A percentile compares a stretch with the other conserved stretches of the same genome.
phyloP scores from a whole-genome alignment of 2,329 filamentous ascomycete genomes.

The Colletotrichum noveboracense region DNA sequence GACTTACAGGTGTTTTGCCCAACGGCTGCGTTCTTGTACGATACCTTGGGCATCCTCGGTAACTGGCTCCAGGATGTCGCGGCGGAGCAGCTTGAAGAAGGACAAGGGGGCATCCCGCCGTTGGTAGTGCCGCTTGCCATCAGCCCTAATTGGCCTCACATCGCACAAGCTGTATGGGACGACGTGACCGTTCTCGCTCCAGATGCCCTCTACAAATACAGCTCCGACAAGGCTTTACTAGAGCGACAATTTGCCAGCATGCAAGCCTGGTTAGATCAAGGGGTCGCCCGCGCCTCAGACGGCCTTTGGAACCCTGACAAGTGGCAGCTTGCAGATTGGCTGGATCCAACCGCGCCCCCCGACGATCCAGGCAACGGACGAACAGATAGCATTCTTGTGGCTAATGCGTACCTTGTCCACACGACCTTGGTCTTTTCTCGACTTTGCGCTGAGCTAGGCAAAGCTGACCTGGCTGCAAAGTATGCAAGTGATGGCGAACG shows the following conservation, averaged over 20 bases:
- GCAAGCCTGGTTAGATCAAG: constrained; percentile 9
- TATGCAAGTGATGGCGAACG: neutral
- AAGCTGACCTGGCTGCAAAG: neutral
- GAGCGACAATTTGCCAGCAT: constrained; percentile 9
- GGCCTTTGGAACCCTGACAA: constrained; percentile 12
- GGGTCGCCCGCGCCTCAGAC: constrained; percentile 10
- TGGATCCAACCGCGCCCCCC: constrained; percentile 11
- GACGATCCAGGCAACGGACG: constrained; percentile 11
- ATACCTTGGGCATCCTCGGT: constrained; percentile 6
- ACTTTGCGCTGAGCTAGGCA: neutral
- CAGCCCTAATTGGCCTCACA: constrained; percentile 18
- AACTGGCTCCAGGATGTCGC: constrained; percentile 15
- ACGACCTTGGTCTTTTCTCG: neutral
- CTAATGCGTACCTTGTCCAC: constrained; percentile 10
- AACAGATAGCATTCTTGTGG: constrained; percentile 3
- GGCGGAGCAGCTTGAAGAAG: constrained; percentile 22
- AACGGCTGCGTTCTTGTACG: constrained; percentile 11
- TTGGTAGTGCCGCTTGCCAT: constrained; percentile 34
- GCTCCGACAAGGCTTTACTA: constrained; percentile 1
- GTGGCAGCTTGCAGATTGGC: constrained; percentile 16
- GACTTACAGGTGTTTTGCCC: constrained; percentile 12
- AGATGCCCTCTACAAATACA: constrained; percentile 1
- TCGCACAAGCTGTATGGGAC: constrained; percentile 16
- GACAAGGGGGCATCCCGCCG: constrained; percentile 37
- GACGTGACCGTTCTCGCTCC: constrained; percentile 9